Conservation (phyloP, 192 early-diverging fungal species). For the Coemansia sp. region DNA sequence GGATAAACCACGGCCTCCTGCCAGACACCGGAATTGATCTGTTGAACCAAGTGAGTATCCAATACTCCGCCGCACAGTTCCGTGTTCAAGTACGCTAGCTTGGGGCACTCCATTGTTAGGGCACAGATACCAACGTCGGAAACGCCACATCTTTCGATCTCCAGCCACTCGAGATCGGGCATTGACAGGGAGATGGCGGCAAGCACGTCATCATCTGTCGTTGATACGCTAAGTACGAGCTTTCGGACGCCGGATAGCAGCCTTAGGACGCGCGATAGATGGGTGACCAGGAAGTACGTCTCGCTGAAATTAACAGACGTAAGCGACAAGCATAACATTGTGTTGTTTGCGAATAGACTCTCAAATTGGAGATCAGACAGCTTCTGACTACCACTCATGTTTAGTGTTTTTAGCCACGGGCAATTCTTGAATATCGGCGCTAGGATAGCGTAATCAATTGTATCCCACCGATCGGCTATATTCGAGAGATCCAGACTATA, state of each 20-base stretch:
- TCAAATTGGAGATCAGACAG: background rate
- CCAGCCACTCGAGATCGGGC: background rate
- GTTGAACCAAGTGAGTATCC: background rate
- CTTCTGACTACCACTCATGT: conserved; percentile 14
- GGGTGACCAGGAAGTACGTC: background rate
- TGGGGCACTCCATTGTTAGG: background rate
- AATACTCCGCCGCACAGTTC: background rate
- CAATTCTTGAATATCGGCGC: conserved; percentile 8
- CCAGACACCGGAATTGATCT: background rate
- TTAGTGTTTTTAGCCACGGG: background rate
- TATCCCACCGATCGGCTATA: conserved; percentile 23
- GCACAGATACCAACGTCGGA: background rate
- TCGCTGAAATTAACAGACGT: conserved; percentile 3
- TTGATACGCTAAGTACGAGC: background rate
- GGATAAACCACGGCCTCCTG: background rate
- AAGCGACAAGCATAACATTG: conserved; percentile 9
- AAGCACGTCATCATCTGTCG: background rate
- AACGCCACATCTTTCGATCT: background rate
- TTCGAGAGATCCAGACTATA: conserved; percentile 15
- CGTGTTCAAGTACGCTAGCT: background rate
- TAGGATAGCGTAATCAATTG: conserved; percentile 7
- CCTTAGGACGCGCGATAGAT: background rate
- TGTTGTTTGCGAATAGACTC: background rate
- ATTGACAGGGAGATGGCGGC: background rate
- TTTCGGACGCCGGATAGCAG: background rate